A percentile compares a stretch with the other conserved stretches of the same genome.
Conservation (phyloP, 139 green algal genomes). For the Coelastrella sp. region DNA sequence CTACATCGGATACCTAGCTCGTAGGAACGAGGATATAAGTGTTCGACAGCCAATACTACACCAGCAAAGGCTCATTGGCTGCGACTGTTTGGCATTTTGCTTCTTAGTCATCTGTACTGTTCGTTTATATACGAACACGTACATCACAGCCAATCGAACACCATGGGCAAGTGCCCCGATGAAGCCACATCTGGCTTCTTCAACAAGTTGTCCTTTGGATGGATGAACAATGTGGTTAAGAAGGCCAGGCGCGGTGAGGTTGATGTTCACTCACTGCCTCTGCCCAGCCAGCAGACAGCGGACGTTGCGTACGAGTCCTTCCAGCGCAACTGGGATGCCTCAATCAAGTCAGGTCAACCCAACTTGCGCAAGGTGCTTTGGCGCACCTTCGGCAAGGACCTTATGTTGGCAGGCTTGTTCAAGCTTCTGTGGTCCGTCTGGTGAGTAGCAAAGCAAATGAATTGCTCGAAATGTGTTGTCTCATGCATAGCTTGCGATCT, state of each 20-base stretch:
- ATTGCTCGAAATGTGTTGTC: too few species aligned
- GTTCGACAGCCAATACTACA: too few species aligned
- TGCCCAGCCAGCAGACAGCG: slow-evolving; percentile 59
- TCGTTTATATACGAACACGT: too few species aligned
- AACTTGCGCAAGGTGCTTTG: slow-evolving; percentile 53
- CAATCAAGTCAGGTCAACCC: slow-evolving; percentile 28
- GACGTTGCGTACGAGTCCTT: slow-evolving; percentile 55
- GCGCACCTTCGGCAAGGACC: slow-evolving; percentile 50
- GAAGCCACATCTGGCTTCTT: slow-evolving; percentile 30
- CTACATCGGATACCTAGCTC: too few species aligned
- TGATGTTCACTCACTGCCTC: slow-evolving; percentile 57
- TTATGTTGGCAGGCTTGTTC: slow-evolving; percentile 53
- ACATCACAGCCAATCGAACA: neutral
- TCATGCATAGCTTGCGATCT: neutral
- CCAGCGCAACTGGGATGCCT: slow-evolving; percentile 49
- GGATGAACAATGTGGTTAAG: slow-evolving; percentile 55
- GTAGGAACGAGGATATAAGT: too few species aligned
- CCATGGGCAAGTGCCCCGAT: slow-evolving; percentile 23
- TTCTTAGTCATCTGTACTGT: too few species aligned
- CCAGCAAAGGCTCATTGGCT: too few species aligned
- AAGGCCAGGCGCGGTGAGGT: slow-evolving; percentile 51
- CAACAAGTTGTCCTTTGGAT: slow-evolving; percentile 45
- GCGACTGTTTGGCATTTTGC: too few species aligned
- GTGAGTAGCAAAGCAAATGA: too few species aligned
- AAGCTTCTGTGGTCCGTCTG: slow-evolving; percentile 59